Conservation (phyloP, 2,329 filamentous ascomycete genomes). For the Phaeosphaeria sp. region DNA sequence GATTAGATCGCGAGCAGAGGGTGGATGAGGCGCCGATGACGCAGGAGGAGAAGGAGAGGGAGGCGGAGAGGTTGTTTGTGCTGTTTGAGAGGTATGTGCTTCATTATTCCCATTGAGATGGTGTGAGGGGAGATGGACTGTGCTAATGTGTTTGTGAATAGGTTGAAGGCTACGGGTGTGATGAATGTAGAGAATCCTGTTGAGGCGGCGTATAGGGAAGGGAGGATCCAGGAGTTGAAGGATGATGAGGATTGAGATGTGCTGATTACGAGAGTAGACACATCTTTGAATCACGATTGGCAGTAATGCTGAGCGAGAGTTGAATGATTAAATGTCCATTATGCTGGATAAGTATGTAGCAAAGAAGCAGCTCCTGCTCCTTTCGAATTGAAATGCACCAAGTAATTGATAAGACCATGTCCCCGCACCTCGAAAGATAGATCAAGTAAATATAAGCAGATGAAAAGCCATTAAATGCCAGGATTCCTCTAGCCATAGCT, state of each 20-base stretch:
- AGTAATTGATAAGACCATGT: neutral
- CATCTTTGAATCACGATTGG: neutral
- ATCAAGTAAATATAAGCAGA: neutral
- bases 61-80: conserved; percentile 88
- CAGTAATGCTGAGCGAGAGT: neutral
- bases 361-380: neutral
- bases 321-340: neutral
- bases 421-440: neutral
- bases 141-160: conserved; percentile 23
- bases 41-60: conserved; percentile 86
- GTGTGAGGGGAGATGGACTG: too few species aligned
- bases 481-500: neutral
- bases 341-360: neutral
- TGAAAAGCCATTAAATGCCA: neutral
- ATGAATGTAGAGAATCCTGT: conserved; percentile 82
- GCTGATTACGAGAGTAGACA: too few species aligned
- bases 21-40: conserved; percentile 77
- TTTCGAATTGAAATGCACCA: neutral
- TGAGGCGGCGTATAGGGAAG: conserved; percentile 70
- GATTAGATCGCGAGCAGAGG: conserved; percentile 70
- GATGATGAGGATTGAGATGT: conserved; percentile 55
- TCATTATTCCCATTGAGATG: too few species aligned
- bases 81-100: conserved; percentile 77
- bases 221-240: conserved; percentile 72
- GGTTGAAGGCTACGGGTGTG: conserved; percentile 76